Base-by-base conservation (phyloP, 2,329 filamentous ascomycete species). In the Boeremia lycopersici region DNA sequence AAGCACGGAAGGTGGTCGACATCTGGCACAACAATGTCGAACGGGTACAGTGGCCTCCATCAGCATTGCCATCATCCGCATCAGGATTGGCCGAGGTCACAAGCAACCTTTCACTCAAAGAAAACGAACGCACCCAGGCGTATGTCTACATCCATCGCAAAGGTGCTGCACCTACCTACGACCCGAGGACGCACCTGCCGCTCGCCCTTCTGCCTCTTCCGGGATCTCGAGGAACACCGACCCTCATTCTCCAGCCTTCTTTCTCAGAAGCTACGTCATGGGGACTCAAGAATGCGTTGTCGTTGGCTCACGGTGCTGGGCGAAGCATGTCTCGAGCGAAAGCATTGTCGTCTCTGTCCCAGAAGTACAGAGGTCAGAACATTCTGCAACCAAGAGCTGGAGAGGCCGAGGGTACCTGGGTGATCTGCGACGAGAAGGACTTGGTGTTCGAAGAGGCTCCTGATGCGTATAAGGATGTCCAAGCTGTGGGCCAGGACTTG, bases 1-100 rank as follows among this genome's bases (percentile, higher is more conserved):
- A 62, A 19, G 43, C 58, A 23, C 64, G 73, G 6, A 74, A 69
- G 40, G 62, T 75, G 0, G 64, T 76, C 12, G 73, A 75, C 43
- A 74, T 76, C 30, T 72, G 67, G 63, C 74, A 76, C 50, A 76
- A 75, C 57, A 75, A 74, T 40, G 67, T 76, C 15, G 66, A 73
- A 34, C 60, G 57, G 6, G 64, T 69, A 2, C 52, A 46, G 2
- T 75, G 72, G 73, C 72, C 73, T 8, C 71, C 68, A 11, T 40
- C 52, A 13, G 50, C 59, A 5, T 56, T 57, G 8, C 54, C 56
- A 11, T 34, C 52, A 13, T 29, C 30, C 6, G 13, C 33, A 10
- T 10, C n/a, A 10, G 12, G 38, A 4, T 26, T 41, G 9, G 46
- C 52, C 9, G 42, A 42, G 4, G 39, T 19, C 17, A 23, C 48